phyloP scores from a whole-genome alignment of 2,329 filamentous ascomycete species.

The Myriosclerotinia duriaeana region DNA sequence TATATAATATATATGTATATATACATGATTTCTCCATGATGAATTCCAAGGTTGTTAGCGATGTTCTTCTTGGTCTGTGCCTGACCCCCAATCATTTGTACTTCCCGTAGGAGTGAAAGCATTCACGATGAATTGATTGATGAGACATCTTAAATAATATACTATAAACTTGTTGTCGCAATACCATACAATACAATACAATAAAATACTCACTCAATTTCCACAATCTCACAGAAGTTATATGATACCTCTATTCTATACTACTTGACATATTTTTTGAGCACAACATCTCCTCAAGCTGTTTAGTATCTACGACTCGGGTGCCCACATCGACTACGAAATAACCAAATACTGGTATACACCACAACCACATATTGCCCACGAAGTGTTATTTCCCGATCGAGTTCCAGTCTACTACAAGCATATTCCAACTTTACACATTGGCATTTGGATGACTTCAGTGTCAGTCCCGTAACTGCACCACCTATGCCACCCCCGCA shows the following conservation, averaged over 20 bases:
- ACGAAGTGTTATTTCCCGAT: not conserved
- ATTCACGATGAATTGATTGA: constrained; percentile 1
- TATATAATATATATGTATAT: no score
- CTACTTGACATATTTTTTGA: not conserved
- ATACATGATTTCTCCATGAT: no score
- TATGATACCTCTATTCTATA: not conserved
- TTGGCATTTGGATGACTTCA: constrained; percentile 27
- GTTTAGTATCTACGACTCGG: not conserved
- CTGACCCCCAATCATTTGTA: not conserved
- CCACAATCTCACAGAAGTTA: not conserved
- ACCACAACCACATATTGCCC: constrained; percentile 5
- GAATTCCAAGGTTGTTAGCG: no score
- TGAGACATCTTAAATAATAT: constrained; percentile 7
- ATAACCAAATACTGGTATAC: not conserved
- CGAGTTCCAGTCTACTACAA: not conserved
- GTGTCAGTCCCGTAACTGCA: constrained; percentile 29
- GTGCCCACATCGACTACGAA: constrained; percentile 13
- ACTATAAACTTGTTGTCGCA: constrained; percentile 1
- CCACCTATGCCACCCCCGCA: constrained; percentile 38
- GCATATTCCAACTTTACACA: not conserved
- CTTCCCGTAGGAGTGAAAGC: not conserved
- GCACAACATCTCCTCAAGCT: not conserved
- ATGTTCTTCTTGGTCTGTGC: constrained; percentile 6
- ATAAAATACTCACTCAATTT: not conserved
- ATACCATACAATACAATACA: constrained; percentile 8